These are phyloP conservation scores for Zygoascus biomembranicola DNA, from an alignment of 805 yeast species.

Conservation along the genomic window DNA sequence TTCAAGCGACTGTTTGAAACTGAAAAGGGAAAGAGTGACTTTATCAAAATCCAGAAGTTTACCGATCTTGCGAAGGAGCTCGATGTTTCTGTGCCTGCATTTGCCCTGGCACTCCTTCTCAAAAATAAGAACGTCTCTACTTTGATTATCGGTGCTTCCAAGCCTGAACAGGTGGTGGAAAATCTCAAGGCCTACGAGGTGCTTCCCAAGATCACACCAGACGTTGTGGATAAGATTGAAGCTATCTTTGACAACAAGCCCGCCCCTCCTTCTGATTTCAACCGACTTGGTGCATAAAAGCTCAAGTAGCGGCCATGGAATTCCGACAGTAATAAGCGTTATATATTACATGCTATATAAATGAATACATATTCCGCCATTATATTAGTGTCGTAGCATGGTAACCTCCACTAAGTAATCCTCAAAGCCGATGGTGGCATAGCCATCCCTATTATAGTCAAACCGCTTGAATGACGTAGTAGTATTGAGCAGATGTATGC, in stretches of 20 bases:
- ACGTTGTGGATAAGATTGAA: conserved; percentile 22
- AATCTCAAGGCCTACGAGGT: conserved; percentile 26
- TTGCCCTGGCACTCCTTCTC: conserved; percentile 27
- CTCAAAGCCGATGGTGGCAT: conserved; percentile 30
- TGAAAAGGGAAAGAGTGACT: conserved; percentile 19
- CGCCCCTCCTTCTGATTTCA: conserved; percentile 3
- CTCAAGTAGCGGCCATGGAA: not conserved
- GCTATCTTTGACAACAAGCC: conserved; percentile 24
- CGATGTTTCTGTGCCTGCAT: conserved; percentile 22
- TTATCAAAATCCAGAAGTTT: conserved; percentile 20
- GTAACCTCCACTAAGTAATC: conserved; percentile 30
- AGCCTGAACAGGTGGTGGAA: conserved; percentile 23
- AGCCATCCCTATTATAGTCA: conserved; percentile 66
- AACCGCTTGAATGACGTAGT: conserved; percentile 73
- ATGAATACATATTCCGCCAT: not conserved
- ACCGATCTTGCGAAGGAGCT: conserved; percentile 22
- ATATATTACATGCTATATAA: not conserved
- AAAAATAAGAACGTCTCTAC: conserved; percentile 27
- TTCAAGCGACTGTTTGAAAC: conserved; percentile 14
- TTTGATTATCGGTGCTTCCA: conserved; percentile 25
- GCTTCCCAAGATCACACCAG: conserved; percentile 22
- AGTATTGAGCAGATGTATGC: conserved; percentile 66
- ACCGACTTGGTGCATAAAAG: conserved; percentile 1
- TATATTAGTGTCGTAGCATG: conserved; percentile 19
- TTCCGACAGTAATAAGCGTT: not conserved